Evolutionary conservation across 1,284 basidiomycete genomes (phyloP).

Genomic region (Ustanciosporium gigantosporum): DNA sequence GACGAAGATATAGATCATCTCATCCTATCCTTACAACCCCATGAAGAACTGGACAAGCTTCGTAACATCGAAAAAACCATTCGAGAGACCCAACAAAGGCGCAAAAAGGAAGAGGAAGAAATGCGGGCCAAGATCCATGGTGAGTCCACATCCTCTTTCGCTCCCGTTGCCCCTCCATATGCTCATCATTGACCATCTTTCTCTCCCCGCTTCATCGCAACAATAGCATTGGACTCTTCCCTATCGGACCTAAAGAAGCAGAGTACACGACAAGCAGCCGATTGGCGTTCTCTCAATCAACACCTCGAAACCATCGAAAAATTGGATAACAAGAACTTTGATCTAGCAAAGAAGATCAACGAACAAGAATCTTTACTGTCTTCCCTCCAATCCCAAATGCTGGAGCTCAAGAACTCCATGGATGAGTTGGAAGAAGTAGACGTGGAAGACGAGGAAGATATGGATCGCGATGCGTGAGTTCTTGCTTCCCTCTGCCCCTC

Average conservation of each 20-base stretch:
- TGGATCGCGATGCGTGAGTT: conserved; percentile 51
- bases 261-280: conserved; percentile 37
- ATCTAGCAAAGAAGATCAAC: conserved; percentile 52
- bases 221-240: conserved; percentile 19
- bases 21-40: conserved; percentile 26
- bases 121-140: conserved; percentile 27
- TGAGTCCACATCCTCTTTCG: not conserved
- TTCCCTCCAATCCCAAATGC: conserved; percentile 38
- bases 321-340: conserved; percentile 50
- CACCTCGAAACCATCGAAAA: conserved; percentile 39
- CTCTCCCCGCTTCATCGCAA: too few species aligned
- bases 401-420: conserved; percentile 20
- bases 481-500: not conserved
- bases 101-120: conserved; percentile 13
- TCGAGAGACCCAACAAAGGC: conserved; percentile 24
- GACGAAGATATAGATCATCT: conserved; percentile 37
- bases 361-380: conserved; percentile 42
- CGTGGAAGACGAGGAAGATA: conserved; percentile 40
- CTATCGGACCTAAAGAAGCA: conserved; percentile 37
- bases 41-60: conserved; percentile 28
- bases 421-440: conserved; percentile 45
- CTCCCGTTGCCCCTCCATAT: not conserved
- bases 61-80: conserved; percentile 31
- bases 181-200: not conserved
- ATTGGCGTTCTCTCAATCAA: conserved; percentile 41